phyloP scores from a whole-genome alignment of 768 basidiomycete species.

The Chalciporus chontae region DNA sequence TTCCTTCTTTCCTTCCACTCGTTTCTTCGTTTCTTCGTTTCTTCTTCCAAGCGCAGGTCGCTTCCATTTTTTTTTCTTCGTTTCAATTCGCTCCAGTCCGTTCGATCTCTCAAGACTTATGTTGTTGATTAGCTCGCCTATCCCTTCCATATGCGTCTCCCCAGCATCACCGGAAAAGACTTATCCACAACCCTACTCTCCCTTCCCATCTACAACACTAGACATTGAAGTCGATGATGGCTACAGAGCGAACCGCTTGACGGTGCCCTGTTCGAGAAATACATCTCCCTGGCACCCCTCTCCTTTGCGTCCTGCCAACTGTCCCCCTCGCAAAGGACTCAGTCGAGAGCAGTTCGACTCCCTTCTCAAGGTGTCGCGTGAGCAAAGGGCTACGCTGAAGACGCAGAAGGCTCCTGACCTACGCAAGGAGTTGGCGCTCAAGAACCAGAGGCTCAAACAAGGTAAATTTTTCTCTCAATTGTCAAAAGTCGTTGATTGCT shows the following conservation, averaged over 20 bases:
- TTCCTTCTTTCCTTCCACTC: conserved; percentile 31
- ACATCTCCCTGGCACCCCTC: conserved; percentile 39
- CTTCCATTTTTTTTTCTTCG: conserved; percentile 22
- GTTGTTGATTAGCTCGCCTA: conserved; percentile 38
- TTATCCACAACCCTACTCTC: conserved; percentile 56
- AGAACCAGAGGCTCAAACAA: conserved; percentile 70
- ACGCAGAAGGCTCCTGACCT: conserved; percentile 54
- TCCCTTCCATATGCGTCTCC: conserved; percentile 71
- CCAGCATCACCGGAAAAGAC: conserved; percentile 57
- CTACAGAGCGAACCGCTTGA: conserved; percentile 56
- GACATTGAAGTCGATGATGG: conserved; percentile 40
- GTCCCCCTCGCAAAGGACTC: conserved; percentile 47
- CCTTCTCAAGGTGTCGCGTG: conserved; percentile 58
- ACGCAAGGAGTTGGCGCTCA: conserved; percentile 71
- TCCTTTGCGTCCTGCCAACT: conserved; percentile 45
- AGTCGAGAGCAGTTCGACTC: conserved; percentile 60
- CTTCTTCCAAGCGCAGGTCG: conserved; percentile 51
- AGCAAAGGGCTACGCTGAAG: conserved; percentile 45
- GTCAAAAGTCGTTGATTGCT: too few relatives aligned
- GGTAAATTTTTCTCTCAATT: conserved; percentile 34
- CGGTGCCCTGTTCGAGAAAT: conserved; percentile 39
- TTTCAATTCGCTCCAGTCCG: not conserved
- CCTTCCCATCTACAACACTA: conserved; percentile 41
- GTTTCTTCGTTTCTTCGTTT: conserved; percentile 26
- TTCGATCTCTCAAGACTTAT: conserved; percentile 32